A percentile compares a stretch with the other conserved stretches of the same genome.
phyloP scores from a whole-genome alignment of 768 basidiomycete genomes.

The Amylocystis lapponica region DNA sequence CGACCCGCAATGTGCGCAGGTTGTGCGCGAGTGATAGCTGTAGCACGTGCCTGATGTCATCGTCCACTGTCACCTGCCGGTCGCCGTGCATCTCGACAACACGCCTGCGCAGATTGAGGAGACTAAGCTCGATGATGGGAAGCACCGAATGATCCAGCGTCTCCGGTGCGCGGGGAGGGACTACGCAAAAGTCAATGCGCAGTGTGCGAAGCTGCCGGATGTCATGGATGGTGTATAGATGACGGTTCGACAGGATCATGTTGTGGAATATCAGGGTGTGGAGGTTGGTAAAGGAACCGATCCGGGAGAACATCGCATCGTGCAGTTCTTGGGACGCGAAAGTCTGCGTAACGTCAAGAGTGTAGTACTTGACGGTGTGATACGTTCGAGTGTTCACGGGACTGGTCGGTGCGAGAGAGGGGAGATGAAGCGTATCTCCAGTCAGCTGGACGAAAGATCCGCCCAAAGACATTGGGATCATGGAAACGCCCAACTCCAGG shows the following conservation, averaged over 20 bases:
- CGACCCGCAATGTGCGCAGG: constrained; percentile 38
- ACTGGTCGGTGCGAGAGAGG: neutral
- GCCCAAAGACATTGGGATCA: too few relatives aligned
- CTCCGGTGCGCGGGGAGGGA: constrained; percentile 18
- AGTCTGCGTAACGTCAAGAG: neutral
- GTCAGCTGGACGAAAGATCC: neutral
- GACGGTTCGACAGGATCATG: constrained; percentile 30
- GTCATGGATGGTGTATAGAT: constrained; percentile 31
- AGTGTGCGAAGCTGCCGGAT: constrained; percentile 34
- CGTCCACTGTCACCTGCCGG: constrained; percentile 11
- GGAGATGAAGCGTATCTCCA: neutral
- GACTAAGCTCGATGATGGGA: constrained; percentile 38
- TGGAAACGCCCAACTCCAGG: constrained; percentile 16
- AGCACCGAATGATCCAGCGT: constrained; percentile 25
- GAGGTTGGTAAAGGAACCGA: constrained; percentile 30
- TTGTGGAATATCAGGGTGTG: constrained; percentile 31
- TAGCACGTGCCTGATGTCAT: constrained; percentile 16
- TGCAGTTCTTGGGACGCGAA: constrained; percentile 13
- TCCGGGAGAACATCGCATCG: constrained; percentile 12
- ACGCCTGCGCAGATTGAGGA: constrained; percentile 30
- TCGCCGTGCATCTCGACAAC: constrained; percentile 2
- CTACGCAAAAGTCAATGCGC: constrained; percentile 35
- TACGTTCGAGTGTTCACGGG: neutral
- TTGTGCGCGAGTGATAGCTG: constrained; percentile 30
- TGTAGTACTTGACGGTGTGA: constrained; percentile 9